phyloP scores from a whole-genome alignment of 208 protist species.

The Angomonas ambiguus region DNA sequence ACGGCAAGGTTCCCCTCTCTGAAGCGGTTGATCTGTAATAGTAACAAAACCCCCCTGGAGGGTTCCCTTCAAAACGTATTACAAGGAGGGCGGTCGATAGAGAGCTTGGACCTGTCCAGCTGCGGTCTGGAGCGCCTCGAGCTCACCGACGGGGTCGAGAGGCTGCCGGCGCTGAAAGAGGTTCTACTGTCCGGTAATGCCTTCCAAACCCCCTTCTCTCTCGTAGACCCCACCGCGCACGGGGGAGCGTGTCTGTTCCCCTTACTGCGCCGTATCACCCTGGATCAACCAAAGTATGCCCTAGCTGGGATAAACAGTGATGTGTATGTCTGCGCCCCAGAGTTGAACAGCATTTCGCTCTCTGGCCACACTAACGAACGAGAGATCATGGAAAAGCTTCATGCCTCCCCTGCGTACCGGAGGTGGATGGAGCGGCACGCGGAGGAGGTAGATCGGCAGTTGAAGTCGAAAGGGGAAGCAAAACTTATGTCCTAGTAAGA shows the following conservation, averaged over 20 bases:
- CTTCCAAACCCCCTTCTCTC: constrained; percentile 23
- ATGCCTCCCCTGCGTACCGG: constrained; percentile 18
- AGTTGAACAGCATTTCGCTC: constrained; percentile 21
- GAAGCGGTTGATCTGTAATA: constrained; percentile 24
- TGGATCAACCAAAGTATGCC: constrained; percentile 11
- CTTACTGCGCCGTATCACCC: constrained; percentile 20
- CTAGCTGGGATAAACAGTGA: constrained; percentile 20
- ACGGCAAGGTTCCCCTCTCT: constrained; percentile 29
- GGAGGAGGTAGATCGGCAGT: constrained; percentile 23
- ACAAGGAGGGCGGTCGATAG: constrained; percentile 14
- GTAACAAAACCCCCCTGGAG: constrained; percentile 16
- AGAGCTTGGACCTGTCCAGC: constrained; percentile 19
- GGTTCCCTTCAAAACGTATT: constrained; percentile 19
- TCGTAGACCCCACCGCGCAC: not conserved
- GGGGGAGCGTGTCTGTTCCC: constrained; percentile 9
- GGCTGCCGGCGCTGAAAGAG: constrained; percentile 29
- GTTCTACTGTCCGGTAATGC: constrained; percentile 30
- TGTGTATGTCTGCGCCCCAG: constrained; percentile 28
- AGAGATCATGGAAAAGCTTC: constrained; percentile 17
- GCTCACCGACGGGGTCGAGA: not conserved
- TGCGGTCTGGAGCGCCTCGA: not conserved
- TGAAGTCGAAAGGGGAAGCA: constrained; percentile 17
- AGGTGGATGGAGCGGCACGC: constrained; percentile 23
- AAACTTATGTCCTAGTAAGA: constrained; percentile 13
- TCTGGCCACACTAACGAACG: constrained; percentile 18